These are phyloP conservation scores for Nannochloropsis gaditana DNA, from an alignment of 108 stramenopile genomes.

Conservation along the genomic window DNA sequence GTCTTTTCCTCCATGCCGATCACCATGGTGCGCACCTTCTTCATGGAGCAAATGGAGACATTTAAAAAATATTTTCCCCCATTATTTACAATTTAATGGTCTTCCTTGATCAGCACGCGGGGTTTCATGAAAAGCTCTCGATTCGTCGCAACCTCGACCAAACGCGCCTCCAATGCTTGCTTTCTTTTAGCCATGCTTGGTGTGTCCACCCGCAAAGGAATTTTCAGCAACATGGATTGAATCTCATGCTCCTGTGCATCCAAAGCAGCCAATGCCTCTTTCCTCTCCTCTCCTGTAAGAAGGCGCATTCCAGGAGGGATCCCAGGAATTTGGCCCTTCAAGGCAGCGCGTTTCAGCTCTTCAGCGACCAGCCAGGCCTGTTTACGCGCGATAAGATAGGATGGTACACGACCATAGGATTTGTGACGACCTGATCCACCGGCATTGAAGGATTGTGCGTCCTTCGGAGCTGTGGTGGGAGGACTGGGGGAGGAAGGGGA, in stretches of 20 bases:
- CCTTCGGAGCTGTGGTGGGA: not conserved
- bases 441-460: not conserved
- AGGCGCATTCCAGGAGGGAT: constrained; percentile 1
- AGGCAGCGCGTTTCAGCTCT: not conserved
- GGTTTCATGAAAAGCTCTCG: constrained; percentile 5
- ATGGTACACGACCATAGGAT: not conserved
- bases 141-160: not conserved
- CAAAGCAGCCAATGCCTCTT: not conserved
- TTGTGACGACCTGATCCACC: not conserved
- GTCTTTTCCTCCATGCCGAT: too few species aligned
- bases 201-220: not conserved
- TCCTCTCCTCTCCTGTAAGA: not conserved
- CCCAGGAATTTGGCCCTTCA: constrained; percentile 7
- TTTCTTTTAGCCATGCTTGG: not conserved
- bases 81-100: too few species aligned
- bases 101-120: not conserved
- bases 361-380: not conserved
- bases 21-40: too few species aligned
- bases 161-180: not conserved
- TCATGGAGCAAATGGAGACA: too few species aligned
- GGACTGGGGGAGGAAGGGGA: not conserved
- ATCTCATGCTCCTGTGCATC: not conserved
- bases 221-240: constrained; percentile 13
- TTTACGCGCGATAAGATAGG: not conserved
- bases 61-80: too few species aligned